Evolutionary conservation across 2,329 filamentous ascomycete species (phyloP), one percentile per base, ranked within the genome.

Genomic region (Fusarium sp.): DNA sequence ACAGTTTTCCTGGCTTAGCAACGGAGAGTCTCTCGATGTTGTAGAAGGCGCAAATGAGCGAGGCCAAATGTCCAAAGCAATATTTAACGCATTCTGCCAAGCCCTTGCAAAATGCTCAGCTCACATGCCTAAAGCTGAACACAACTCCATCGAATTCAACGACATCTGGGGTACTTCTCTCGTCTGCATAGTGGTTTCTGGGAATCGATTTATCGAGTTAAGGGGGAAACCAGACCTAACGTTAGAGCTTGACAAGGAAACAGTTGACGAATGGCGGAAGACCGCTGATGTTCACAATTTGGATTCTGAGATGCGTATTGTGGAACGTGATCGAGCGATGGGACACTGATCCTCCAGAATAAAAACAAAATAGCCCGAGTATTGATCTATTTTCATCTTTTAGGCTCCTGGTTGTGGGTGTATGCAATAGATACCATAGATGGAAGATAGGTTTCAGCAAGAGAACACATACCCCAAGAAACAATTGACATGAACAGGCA

Each of bases 21-120:
- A n/a, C n/a, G n/a, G n/a, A 1, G 1, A 1, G 4, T 10, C 32
- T 34, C 16, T 34, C 8, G 32, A 34, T 18, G 10, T 34, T 34
- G 8, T 18, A 34, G 0, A 8, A 34, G 32, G 6, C 6, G 22
- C 10, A 13, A 1, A n/a, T 1, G 15, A 46, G 7, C 24, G 29
- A 5, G 9, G 34, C n/a, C 34, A 13, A 18, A 24, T 41, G 0
- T 16, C 27, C 5, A 44, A 47, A 7, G 22, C 30, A 0, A 6
- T 38, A 2, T 24, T 51, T 12, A 53, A 65, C 7, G 53, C 47
- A 11, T 65, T 65, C 16, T 65, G 16, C 6, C 11, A 13, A 9
- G 24, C 53, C 0, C 46, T 18, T 16, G 60, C 60, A 5, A 55
- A 62, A 59, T 65, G 62, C 38, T n/a, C 22, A 27, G 34, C 46